Evolutionary conservation across 2,329 filamentous ascomycete genomes (phyloP), one percentile per base, ranked within the genome.

Genomic region (Dactylonectria macrodidyma): DNA sequence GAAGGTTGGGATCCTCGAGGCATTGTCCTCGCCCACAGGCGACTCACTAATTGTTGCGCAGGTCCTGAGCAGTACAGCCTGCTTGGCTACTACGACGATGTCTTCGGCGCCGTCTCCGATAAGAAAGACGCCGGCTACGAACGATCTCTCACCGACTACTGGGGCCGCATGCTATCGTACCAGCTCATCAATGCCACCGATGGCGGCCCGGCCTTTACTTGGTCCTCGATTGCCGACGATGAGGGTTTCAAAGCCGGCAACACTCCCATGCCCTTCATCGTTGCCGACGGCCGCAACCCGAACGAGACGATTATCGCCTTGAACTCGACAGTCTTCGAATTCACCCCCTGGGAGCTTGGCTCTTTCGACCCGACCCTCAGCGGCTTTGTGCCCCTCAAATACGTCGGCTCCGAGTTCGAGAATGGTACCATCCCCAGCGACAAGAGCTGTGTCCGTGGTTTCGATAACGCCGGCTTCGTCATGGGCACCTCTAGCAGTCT

Each of bases 151-250:
- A 97, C 95, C 0, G 95, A 98, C 82, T 94, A 94, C 80, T 97
- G 95, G 92, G 93, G 93, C 33, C 92, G 95, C 65, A 93, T 93
- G 54, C 86, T 97, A n/a, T 91, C 91, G 1, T 97, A 92, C 81
- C 95, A 97, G 82, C 87, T 97, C 55, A 88, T 97, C 78, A 93
- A 95, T 77, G 92, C 89, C 6, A 87, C 86, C 1, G 82, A 93
- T 68, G 95, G 95, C 46, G 95, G 93, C 0, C 89, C 92, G 14
- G 86, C 84, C 14, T 95, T 92, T 76, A 97, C 95, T 4, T 97
- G 91, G 83, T 97, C 94, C 3, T 96, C 93, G 3, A 84, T 85
- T 73, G 83, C 79, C 81, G 73, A 83, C 50, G 78, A 87, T 59
- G 78, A 80, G 52, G 74, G 78, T 66, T 87, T 88, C 73, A 75